phyloP scores from a whole-genome alignment of 140 eudicot species.

The Bidens hawaiensis region DNA sequence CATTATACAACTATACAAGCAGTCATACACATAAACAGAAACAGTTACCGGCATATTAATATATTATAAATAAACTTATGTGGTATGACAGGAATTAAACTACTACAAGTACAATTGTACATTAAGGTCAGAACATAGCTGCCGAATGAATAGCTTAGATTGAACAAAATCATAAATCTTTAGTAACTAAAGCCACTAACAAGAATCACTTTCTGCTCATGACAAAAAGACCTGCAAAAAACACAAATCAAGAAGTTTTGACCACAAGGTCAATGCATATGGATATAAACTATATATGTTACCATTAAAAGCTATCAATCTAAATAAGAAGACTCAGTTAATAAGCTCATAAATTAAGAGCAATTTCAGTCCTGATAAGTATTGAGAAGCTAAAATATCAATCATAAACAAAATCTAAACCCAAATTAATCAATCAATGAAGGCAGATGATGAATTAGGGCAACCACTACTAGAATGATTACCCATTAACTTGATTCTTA shows the following conservation, averaged over 20 bases:
- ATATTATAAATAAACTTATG: background rate
- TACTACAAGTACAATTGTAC: background rate
- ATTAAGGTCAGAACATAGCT: background rate
- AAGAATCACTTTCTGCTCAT: background rate
- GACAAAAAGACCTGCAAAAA: slow-evolving; percentile 12
- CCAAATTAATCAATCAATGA: background rate
- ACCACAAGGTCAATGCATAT: background rate
- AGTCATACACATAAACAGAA: background rate
- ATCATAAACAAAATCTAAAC: background rate
- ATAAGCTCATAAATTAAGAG: background rate
- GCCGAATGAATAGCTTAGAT: background rate
- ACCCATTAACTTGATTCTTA: slow-evolving; percentile 46
- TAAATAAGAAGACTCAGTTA: background rate
- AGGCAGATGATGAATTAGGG: no score
- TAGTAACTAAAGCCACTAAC: slow-evolving; percentile 5
- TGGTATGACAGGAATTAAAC: background rate
- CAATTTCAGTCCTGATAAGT: background rate
- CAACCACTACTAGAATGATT: no score
- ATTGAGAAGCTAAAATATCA: background rate
- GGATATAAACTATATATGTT: background rate
- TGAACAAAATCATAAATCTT: background rate
- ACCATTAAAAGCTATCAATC: background rate
- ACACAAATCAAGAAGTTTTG: background rate
- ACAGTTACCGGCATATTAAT: background rate
- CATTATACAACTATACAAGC: slow-evolving; percentile 2